Base-by-base conservation (phyloP, 768 basidiomycete species). In the Phlebiopsis gigantea region DNA sequence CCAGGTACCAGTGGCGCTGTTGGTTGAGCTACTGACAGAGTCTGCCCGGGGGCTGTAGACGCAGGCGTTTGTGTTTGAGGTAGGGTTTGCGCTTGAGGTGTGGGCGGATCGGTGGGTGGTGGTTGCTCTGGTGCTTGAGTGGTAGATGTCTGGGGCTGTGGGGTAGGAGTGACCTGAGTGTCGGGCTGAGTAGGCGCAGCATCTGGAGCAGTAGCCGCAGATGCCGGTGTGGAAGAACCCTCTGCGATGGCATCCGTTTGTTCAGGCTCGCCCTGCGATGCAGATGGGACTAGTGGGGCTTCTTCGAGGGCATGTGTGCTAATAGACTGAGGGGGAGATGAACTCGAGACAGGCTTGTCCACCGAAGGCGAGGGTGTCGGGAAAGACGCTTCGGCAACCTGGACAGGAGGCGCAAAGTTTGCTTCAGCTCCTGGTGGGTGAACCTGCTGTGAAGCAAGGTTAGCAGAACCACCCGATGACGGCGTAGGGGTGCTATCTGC, bases 401-500 rank as follows among this genome's bases (percentile, higher is more conserved):
- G 53, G 31, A 19, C 17, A 57, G 45, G 26, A 39, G 49, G 8
- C 24, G 24, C 48, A 53, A 28, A n/a, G 31, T 8, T 17, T 24
- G 1, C 29, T 24, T 21, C 39, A 5, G 30, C 17, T 8, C 58
- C 62, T 8, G 58, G 62, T 24, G 58, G 59, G 48, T 62, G 62
- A 24, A 61, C 62, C 49, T 63, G 63, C 46, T 60, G 62, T 9
- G 64, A 53, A n/a, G 64, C 41, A 48, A 52, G 21, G 59, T 60
- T 58, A 7, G 53, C 63, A 60, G 56, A 61, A 49, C 26, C 47
- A 39, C 63, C 57, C 26, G 70, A 58, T 49, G 63, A 46, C 17
- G 61, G 58, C 15, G 69, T 55, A 25, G 67, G 62, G 42, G 69
- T 65, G 43, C 68, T 66, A 1, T 68, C 58, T 5, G 71, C 39